phyloP scores from a whole-genome alignment of 495 filamentous ascomycete genomes.

The Podospora australis region DNA sequence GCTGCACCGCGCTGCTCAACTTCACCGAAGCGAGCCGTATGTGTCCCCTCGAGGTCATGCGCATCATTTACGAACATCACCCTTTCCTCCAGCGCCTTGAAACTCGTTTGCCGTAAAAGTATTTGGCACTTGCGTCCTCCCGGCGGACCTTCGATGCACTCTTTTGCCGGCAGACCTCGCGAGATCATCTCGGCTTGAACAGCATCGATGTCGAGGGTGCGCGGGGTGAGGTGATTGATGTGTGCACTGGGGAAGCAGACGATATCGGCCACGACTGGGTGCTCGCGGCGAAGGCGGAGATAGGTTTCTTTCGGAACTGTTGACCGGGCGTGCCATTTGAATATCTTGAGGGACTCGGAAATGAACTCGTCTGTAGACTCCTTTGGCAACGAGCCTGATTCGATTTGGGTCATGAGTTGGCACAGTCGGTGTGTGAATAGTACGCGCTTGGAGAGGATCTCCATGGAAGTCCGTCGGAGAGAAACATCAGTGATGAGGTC shows the following conservation, averaged over 20 bases:
- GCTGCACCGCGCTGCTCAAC: constrained; percentile 40
- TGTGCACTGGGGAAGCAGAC: constrained; percentile 37
- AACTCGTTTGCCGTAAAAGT: constrained; percentile 39
- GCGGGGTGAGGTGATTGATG: constrained; percentile 43
- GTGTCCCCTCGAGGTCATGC: constrained; percentile 24
- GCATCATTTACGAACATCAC: constrained; percentile 23
- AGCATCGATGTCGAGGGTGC: constrained; percentile 38
- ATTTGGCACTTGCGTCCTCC: constrained; percentile 27
- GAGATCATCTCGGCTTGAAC: constrained; percentile 31
- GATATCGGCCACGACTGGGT: constrained; percentile 38
- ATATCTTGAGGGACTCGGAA: constrained; percentile 29
- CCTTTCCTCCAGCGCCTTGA: constrained; percentile 36
- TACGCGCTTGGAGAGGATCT: constrained; percentile 25
- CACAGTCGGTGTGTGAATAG: constrained; percentile 33
- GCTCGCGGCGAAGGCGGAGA: constrained; percentile 28
- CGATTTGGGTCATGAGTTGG: constrained; percentile 22
- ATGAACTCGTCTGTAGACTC: constrained; percentile 29
- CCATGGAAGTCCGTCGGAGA: constrained; percentile 21
- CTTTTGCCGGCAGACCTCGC: constrained; percentile 31
- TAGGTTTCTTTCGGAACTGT: constrained; percentile 35
- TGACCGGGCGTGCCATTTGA: constrained; percentile 36
- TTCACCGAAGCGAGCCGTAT: constrained; percentile 41
- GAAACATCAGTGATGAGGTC: constrained; percentile 27
- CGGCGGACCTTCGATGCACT: constrained; percentile 38
- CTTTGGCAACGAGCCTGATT: constrained; percentile 12